phyloP scores from a whole-genome alignment of 176 grass and related monocot genomes.

The Phragmites australis region DNA sequence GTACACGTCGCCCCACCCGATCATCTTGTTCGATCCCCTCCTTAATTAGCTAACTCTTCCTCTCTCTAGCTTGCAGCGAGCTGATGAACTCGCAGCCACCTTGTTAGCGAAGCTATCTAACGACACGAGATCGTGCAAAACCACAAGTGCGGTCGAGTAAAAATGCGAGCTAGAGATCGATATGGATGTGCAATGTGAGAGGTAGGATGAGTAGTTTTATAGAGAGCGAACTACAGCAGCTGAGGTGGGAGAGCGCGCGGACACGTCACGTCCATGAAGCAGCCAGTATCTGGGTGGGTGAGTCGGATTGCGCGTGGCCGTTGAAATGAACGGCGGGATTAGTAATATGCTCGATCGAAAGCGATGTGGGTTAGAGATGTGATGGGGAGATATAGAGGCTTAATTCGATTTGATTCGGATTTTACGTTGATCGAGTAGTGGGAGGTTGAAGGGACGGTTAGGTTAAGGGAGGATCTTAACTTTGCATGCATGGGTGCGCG shows the following conservation, averaged over 20 bases:
- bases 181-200: conserved; percentile 10
- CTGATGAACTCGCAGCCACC: neutral
- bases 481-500: neutral
- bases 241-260: neutral
- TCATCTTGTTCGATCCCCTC: conserved; percentile 46
- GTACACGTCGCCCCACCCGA: conserved; percentile 73
- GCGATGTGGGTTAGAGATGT: neutral
- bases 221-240: neutral
- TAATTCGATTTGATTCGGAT: conserved; percentile 2
- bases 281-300: neutral
- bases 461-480: conserved; percentile 16
- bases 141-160: neutral
- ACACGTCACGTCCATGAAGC: conserved; percentile 6
- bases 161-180: neutral
- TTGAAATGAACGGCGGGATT: conserved; percentile 1
- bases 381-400: neutral
- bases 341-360: conserved; percentile 1
- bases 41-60: neutral
- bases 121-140: neutral
- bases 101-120: neutral
- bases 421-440: neutral
- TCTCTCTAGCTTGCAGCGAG: neutral
- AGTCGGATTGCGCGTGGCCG: conserved; percentile 31
- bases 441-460: conserved; percentile 18
- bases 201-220: conserved; percentile 33